Base-by-base conservation (phyloP, 331 rosid genomes). In the Rhamnella rubrinervis region DNA sequence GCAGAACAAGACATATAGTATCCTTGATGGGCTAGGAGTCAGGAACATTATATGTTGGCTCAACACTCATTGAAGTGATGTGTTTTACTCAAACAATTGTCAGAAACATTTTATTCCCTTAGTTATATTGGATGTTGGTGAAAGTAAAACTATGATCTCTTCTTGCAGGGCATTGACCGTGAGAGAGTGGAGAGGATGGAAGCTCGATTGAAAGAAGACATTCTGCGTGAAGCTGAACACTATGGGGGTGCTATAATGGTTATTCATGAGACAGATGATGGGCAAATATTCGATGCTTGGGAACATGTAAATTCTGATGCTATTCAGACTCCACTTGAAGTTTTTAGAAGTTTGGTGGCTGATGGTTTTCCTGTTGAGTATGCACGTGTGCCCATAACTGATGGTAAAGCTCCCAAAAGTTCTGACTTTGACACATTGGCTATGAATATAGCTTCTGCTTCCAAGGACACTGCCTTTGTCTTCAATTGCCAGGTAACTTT, bases 351-450 rank as follows among this genome's bases (percentile, higher is more conserved):
- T 71, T 71, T 92, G 67, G 96, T 86, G 81, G 87, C 75, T 69
- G 96, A 86, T 56, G 96, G 93, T 56, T 92, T 89, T 79, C 96
- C 98, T 68, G 74, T 89, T 73, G 89, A 86, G 86, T 89, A 92
- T 82, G 98, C 98, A 7, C 98, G 98, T 59, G 91, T 92, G 11
- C 98, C 98, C 71, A 92, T 86, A 69, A 92, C 98, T 37, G 96
- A 92, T 63, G 96, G 96, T 70, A 92, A 92, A 85, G 98, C 93
- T 71, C 96, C 98, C 40, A 88, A 90, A 82, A 85, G 96, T 81
- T 92, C 98, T 12, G 98, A 89, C 79, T 83, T 92, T 41, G 93
- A 92, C 70, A 79, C 85, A 37, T 68, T 92, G 83, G 87, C 96
- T 20, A 65, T 63, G 70, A 90, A 92, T 88, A 90, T 88, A 68